A percentile compares a stretch with the other conserved stretches of the same genome.
phyloP scores from a whole-genome alignment of 495 filamentous ascomycete species.

The Lasiosphaeria ovina region DNA sequence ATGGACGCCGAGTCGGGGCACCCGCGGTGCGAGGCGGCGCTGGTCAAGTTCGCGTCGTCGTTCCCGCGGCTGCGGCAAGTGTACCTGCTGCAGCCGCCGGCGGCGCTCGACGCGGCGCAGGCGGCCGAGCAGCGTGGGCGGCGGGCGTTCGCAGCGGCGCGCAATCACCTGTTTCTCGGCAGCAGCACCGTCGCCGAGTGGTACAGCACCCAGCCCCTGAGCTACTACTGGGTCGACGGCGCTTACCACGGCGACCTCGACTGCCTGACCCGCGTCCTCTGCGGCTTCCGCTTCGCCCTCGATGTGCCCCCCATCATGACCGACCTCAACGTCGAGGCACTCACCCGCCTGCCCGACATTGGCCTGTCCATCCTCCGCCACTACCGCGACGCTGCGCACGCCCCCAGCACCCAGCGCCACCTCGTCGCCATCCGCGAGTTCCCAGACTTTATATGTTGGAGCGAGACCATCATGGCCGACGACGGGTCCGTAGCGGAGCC shows the following conservation, averaged over 20 bases:
- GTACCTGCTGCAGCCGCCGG: neutral
- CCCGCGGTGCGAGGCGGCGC: neutral
- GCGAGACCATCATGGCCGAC: too few species aligned
- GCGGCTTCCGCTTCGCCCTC: constrained; percentile 4
- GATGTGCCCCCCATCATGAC: neutral
- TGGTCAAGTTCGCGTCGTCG: constrained; percentile 1
- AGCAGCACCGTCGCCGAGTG: constrained; percentile 4
- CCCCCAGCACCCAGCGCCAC: too few species aligned
- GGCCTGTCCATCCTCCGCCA: neutral
- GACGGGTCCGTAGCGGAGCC: too few species aligned
- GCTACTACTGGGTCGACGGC: constrained; percentile 1
- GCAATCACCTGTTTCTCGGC: neutral
- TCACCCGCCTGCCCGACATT: neutral
- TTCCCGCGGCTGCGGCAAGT: constrained; percentile 1
- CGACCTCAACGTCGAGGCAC: neutral
- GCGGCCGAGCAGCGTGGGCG: neutral
- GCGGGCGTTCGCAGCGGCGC: neutral
- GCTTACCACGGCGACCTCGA: constrained; percentile 2
- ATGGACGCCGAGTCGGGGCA: neutral
- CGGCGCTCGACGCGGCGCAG: neutral
- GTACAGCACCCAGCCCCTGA: constrained; percentile 9
- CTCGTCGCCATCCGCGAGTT: too few species aligned
- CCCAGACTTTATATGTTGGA: too few species aligned
- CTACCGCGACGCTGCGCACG: neutral
- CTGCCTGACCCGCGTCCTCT: constrained; percentile 6